Evolutionary conservation across 805 yeast genomes (phyloP), one percentile per base, ranked within the genome.

Genomic region (Candida morakotiae): DNA sequence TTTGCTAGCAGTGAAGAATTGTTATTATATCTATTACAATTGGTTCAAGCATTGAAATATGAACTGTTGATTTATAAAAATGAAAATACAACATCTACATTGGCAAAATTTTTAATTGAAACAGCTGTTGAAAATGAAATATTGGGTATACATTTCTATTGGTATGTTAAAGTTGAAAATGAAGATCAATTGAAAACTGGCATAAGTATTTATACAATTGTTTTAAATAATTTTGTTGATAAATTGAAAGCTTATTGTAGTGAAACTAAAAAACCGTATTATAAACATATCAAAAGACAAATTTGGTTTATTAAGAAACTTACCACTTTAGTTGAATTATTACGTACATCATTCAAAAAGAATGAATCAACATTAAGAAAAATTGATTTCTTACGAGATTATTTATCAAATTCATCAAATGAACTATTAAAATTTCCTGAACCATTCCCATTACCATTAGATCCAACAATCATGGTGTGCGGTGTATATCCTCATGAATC

Each of bases 161-260:
- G 98, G 98, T 87, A 83, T 53, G 73, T 93, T 35, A 82, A 81
- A 45, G 95, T 94, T 2, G 97, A 91, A 52, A 75, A 83, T 21
- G 87, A 83, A 49, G 96, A 86, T 40, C 69, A 67, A 41, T 42
- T 64, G 8, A 45, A 45, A 38, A 22, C 15, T 13, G 11, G 26
- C 24, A 21, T 29, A 46, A 19, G 42, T 44, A 64, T 67, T 14
- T 67, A 61, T 46, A 48, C 65, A 2, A 44, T 54, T 5, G 57
- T 65, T 9, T 49, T 67, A 32, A 65, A 67, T 48, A 65, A 63
- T 37, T 69, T 69, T 42, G 71, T 68, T 30, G 70, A 64, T 30
- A 50, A 51, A 23, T 49, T 64, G 34, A 63, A 57, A 39, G 47
- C 40, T 24, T 49, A 58, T 45, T 58, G 63, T 7, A 43, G 46